Evolutionary conservation across 2,329 filamentous ascomycete genomes (phyloP), one percentile per base, ranked within the genome.

Genomic region (Helminthosporium solani): DNA sequence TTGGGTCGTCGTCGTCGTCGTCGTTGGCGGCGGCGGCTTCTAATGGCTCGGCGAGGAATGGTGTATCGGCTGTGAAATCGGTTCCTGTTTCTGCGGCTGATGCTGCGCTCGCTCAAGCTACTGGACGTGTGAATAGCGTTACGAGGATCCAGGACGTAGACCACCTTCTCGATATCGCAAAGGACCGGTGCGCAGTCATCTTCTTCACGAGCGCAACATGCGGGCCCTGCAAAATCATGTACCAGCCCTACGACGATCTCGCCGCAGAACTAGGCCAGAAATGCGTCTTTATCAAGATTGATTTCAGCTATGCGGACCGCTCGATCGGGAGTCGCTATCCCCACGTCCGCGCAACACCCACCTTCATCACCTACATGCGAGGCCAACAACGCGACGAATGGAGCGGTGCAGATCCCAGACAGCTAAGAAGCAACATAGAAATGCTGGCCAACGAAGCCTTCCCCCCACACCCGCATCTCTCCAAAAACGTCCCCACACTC

Each of bases 141-240:
- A 81, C 77, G 20, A 82, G 73, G 18, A 68, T 85, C 3, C 68
- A 72, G 4, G 80, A 85, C 21, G 71, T 94, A 1, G 78, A 89
- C 30, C 72, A 72, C 15, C 71, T 85, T 1, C 74, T 94, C 5
- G 66, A 73, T 1, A 72, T 74, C 1, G 86, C 87, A 0, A 76
- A 77, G 21, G 76, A 79, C 4, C 84, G 86, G 1, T 90, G 86
- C 49, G 88, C 88, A 0, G 81, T 92, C 30, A 79, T 96, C 46
- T 96, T 96, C 75, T 97, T 97, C 73, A 96, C 92, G 0, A 95
- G 89, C 3, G 82, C 87, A 2, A 94, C 86, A 2, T 96, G 91
- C 63, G 80, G 83, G 1, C 90, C 91, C 0, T 96, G 92, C 78
- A 92, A 87, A 67, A 72, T 83, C 14, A 79, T 92, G 2, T 95